Evolutionary conservation across 2,329 filamentous ascomycete genomes (phyloP), one percentile per base, ranked within the genome.

Genomic region (Stromatinia cepivora): DNA sequence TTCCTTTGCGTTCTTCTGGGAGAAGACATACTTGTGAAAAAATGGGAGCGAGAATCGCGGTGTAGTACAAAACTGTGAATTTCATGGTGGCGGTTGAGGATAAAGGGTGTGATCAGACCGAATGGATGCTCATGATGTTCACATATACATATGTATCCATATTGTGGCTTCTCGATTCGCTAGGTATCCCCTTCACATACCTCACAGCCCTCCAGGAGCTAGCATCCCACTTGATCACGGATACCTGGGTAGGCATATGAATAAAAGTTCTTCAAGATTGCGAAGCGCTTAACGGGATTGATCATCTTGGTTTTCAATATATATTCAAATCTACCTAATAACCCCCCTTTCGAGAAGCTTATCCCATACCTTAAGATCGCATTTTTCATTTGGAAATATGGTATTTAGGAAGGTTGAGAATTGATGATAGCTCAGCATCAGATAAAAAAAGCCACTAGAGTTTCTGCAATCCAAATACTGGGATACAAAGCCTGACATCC

Each of bases 21-120:
- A 82, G 76, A 20, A 82, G 79, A 69, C 84, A 78, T 71, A 71
- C 71, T 53, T 39, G 61, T 36, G 73, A 71, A 20, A 67, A 52
- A 22, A 72, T n/a, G 15, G 72, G 71, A 36, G 72, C 70, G 63
- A 75, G 50, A 25, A 48, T 53, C 22, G 52, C 70, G 64, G 74
- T 64, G 25, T 28, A 70, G 63, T 53, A 72, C 13, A 74, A 59
- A 61, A 67, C 70, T 45, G 68, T 56, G 66, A 74, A 62, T 57
- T 74, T 74, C 74, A 75, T 75, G 46, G 50, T 67, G 66, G 46
- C 63, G 45, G 31, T 59, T 50, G 17, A 28, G 20, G 31, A 54
- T 50, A 8, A 17, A n/a, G 17, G 7, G 17, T n/a, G 10, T 45
- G 62, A 45, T 34, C n/a, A 22, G n/a, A 34, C 17, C 7, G 3